These are phyloP conservation scores for Tripterygium wilfordii DNA, from an alignment of 177 flowering plant species.

Conservation along the genomic window DNA sequence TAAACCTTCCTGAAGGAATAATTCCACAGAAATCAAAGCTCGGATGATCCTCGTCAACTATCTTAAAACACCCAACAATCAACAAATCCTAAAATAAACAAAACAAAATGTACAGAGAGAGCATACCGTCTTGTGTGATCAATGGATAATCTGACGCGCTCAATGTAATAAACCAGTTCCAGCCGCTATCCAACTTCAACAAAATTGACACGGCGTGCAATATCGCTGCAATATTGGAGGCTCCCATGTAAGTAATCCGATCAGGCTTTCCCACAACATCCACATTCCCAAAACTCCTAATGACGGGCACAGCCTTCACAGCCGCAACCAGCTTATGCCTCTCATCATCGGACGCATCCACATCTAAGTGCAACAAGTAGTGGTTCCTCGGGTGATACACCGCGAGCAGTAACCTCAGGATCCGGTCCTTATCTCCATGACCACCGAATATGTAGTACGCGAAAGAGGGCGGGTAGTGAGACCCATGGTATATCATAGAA, in stretches of 20 bases:
- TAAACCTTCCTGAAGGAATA: too few relatives aligned
- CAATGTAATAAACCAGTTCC: slow-evolving; percentile 88
- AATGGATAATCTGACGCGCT: slow-evolving; percentile 89
- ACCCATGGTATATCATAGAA: slow-evolving; percentile 41
- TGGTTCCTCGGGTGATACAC: slow-evolving; percentile 91
- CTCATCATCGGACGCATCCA: slow-evolving; percentile 63
- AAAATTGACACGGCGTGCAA: slow-evolving; percentile 72
- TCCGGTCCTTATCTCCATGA: slow-evolving; percentile 52
- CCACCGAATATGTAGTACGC: slow-evolving; percentile 86
- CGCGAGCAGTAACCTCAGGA: slow-evolving; percentile 65
- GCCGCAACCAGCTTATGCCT: slow-evolving; percentile 44
- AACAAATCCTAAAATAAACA: neutral
- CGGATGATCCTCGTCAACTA: too few relatives aligned
- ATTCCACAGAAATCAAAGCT: too few relatives aligned
- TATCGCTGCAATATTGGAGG: slow-evolving; percentile 59
- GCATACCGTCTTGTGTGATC: slow-evolving; percentile 84
- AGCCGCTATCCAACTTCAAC: slow-evolving; percentile 65
- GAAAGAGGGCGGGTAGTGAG: slow-evolving; percentile 71
- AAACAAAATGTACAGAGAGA: neutral
- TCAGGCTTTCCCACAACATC: slow-evolving; percentile 88
- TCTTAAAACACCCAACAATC: neutral
- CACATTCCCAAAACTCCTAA: slow-evolving; percentile 74
- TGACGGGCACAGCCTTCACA: slow-evolving; percentile 51
- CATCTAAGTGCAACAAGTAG: slow-evolving; percentile 67
- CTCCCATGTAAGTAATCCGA: slow-evolving; percentile 69